phyloP scores from a whole-genome alignment of 257 asterid genomes.

The Lithospermum erythrorhizon region DNA sequence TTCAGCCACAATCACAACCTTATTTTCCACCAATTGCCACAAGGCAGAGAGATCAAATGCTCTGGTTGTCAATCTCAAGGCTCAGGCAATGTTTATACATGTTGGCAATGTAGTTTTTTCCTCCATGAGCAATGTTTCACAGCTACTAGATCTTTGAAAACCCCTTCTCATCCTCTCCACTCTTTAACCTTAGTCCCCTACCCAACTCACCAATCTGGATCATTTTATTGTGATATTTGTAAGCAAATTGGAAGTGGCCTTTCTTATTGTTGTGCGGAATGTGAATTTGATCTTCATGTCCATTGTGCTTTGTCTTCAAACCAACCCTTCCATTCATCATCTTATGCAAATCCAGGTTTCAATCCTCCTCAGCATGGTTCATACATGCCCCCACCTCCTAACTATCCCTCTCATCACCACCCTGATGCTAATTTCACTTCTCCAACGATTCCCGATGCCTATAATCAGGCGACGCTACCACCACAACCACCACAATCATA shows the following conservation, averaged over 20 bases:
- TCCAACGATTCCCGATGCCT: background rate
- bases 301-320: slow-evolving; percentile 35
- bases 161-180: slow-evolving; percentile 42
- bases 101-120: slow-evolving; percentile 57
- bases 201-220: slow-evolving; percentile 44
- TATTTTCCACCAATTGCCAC: slow-evolving; percentile 32
- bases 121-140: slow-evolving; percentile 49
- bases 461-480: background rate
- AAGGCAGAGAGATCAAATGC: slow-evolving; percentile 44
- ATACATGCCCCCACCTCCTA: background rate
- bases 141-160: slow-evolving; percentile 38
- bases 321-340: background rate
- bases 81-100: slow-evolving; percentile 30
- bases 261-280: slow-evolving; percentile 48
- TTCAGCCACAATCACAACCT: slow-evolving; percentile 60
- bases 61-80: slow-evolving; percentile 44
- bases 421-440: background rate
- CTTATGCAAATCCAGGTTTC: background rate
- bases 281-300: slow-evolving; percentile 58
- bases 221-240: slow-evolving; percentile 50
- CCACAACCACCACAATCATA: background rate
- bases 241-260: slow-evolving; percentile 36
- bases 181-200: slow-evolving; percentile 47
- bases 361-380: background rate
- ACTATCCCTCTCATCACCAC: background rate